Conservation (phyloP, 345 rosid genomes). For the Hibiscus tridactylites region DNA sequence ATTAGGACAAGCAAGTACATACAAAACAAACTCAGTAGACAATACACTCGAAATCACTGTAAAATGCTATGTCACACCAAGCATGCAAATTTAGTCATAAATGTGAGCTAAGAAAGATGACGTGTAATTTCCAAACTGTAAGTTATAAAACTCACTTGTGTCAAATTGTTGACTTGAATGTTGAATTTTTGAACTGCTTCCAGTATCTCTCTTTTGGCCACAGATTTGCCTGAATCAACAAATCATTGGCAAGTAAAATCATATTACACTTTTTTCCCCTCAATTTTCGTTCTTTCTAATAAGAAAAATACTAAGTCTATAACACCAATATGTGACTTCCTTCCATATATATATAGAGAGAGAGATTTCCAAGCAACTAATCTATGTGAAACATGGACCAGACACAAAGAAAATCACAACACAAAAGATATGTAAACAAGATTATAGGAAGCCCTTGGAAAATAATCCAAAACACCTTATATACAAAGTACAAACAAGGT, state of each 20-base stretch:
- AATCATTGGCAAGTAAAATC: slow-evolving; percentile 5
- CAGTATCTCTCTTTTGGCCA: slow-evolving; percentile 49
- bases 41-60: not conserved
- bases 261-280: not conserved
- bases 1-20: not conserved
- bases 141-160: slow-evolving; percentile 52
- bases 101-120: not conserved
- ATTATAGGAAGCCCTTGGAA: not conserved
- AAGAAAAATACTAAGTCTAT: not conserved
- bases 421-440: not conserved
- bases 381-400: not conserved
- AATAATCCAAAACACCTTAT: not conserved
- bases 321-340: not conserved
- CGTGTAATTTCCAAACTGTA: not conserved
- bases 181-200: slow-evolving; percentile 66
- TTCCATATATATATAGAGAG: not conserved
- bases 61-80: not conserved
- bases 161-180: slow-evolving; percentile 95
- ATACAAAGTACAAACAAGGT: not conserved
- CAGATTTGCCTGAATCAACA: slow-evolving; percentile 41
- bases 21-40: not conserved
- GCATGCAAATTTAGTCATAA: not conserved
- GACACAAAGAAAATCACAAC: not conserved
- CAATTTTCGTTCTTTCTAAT: not conserved
- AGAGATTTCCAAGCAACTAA: not conserved